Evolutionary conservation across 2,329 filamentous ascomycete genomes (phyloP).

Genomic region (Didymosphaeria variabile): DNA sequence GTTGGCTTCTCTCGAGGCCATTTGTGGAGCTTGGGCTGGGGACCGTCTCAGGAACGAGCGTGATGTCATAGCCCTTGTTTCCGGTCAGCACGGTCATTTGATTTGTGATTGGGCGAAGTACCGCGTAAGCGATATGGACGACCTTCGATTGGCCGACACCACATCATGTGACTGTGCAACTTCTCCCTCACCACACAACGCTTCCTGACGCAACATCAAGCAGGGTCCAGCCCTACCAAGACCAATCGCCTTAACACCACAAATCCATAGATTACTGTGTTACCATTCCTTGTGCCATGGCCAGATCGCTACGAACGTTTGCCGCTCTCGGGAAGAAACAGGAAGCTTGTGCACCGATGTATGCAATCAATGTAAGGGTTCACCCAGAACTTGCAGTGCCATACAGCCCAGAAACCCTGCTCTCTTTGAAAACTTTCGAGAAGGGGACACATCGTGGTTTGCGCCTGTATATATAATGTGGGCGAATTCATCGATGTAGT

Average conservation of each 20-base stretch:
- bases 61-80: conserved; percentile 9
- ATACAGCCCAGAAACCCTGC: too few relatives aligned
- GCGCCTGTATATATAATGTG: background rate
- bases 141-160: background rate
- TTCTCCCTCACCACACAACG: background rate
- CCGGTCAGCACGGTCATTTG: background rate
- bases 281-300: too few relatives aligned
- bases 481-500: background rate
- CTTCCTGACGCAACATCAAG: background rate
- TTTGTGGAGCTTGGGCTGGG: conserved; percentile 1
- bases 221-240: background rate
- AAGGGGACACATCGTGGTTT: too few relatives aligned
- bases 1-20: conserved; percentile 2
- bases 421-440: too few relatives aligned
- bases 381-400: too few relatives aligned
- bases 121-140: background rate
- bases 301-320: too few relatives aligned
- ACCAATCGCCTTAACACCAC: background rate
- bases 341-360: background rate
- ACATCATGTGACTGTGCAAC: background rate
- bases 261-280: too few relatives aligned
- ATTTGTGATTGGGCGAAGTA: background rate
- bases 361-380: too few relatives aligned
- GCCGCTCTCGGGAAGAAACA: too few relatives aligned
- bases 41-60: background rate